Conservation (phyloP, 176 grass and related monocot genomes). For the Eragrostis nindensis region DNA sequence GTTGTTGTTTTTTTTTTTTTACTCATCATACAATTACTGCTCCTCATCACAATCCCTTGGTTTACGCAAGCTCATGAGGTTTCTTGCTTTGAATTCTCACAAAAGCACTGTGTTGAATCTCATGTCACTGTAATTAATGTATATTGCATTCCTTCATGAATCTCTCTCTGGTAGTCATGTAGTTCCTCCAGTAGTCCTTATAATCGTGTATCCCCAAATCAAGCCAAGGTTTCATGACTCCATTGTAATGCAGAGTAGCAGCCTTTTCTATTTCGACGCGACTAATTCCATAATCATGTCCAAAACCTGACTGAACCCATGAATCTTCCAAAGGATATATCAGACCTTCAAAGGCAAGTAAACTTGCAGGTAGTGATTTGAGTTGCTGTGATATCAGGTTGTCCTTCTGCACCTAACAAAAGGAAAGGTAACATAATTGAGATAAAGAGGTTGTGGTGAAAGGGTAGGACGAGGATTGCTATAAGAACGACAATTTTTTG, state of each 20-base stretch:
- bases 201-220: constrained; percentile 64
- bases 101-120: constrained; percentile 1
- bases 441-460: not conserved
- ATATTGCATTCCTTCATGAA: constrained; percentile 75
- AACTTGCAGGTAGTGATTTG: constrained; percentile 51
- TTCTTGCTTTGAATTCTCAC: not conserved
- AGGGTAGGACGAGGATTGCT: constrained; percentile 6
- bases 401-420: constrained; percentile 50
- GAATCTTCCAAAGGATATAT: constrained; percentile 60
- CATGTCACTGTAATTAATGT: constrained; percentile 32
- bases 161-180: constrained; percentile 54
- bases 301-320: constrained; percentile 65
- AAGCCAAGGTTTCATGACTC: constrained; percentile 83
- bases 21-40: not conserved
- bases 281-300: constrained; percentile 57
- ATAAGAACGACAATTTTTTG: no score
- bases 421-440: constrained; percentile 10
- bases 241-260: constrained; percentile 61
- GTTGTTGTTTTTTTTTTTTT: not conserved
- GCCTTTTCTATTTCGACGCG: constrained; percentile 36
- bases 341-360: constrained; percentile 71
- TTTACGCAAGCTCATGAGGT: constrained; percentile 18
- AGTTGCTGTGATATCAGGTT: constrained; percentile 43
- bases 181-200: constrained; percentile 60
- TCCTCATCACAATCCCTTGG: not conserved